Evolutionary conservation across 768 basidiomycete genomes (phyloP).

Genomic region (Russula griseocarnosa): DNA sequence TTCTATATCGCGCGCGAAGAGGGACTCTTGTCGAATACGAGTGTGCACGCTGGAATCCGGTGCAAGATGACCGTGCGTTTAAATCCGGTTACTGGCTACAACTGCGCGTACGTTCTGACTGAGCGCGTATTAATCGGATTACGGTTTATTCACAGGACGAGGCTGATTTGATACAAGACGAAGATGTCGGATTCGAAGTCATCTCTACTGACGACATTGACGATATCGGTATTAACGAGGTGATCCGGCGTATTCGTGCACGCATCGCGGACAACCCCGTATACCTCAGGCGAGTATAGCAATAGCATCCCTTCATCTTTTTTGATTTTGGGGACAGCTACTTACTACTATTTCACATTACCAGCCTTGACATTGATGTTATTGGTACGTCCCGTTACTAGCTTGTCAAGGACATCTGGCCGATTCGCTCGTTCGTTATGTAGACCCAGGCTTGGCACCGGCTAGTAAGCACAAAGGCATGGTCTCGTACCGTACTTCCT

Average conservation of each 20-base stretch:
- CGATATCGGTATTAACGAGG: constrained; percentile 65
- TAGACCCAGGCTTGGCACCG: constrained; percentile 69
- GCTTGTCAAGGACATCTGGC: no score
- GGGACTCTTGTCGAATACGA: constrained; percentile 65
- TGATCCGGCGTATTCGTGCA: constrained; percentile 33
- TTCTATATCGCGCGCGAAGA: constrained; percentile 78
- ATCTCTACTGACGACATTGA: constrained; percentile 81
- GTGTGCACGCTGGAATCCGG: constrained; percentile 83
- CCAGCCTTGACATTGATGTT: constrained; percentile 63
- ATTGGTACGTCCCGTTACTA: no score
- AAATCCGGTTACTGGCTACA: constrained; percentile 4
- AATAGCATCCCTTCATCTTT: no score
- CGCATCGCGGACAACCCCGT: constrained; percentile 39
- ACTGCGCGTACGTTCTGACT: no score
- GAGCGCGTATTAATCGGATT: no score
- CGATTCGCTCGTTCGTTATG: background rate
- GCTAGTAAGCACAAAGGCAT: constrained; percentile 35
- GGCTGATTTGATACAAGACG: constrained; percentile 28
- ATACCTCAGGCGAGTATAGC: constrained; percentile 53
- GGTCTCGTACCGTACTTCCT: background rate
- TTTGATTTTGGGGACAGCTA: background rate
- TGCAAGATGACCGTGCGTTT: constrained; percentile 58
- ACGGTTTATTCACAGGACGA: no score
- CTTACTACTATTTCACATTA: background rate
- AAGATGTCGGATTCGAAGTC: constrained; percentile 67